phyloP scores from a whole-genome alignment of 345 rosid species.

The Geranium brycei region DNA sequence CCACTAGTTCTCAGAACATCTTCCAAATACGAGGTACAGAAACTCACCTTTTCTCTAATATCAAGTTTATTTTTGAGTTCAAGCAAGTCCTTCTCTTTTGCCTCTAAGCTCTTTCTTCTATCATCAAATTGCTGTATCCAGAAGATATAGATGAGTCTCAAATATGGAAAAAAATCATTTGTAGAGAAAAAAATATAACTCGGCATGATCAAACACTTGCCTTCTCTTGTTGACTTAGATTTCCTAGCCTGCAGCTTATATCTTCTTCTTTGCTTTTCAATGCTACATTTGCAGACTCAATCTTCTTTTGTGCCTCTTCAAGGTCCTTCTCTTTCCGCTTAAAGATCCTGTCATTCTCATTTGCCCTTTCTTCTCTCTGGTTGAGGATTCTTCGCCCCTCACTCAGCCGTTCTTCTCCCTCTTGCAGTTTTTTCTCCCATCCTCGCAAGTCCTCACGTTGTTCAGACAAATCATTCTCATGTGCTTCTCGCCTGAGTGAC shows the following conservation, averaged over 20 bases:
- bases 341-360: conserved; percentile 50
- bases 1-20: neutral
- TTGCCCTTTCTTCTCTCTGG: conserved; percentile 90
- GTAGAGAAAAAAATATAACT: neutral
- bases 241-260: conserved; percentile 43
- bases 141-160: conserved; percentile 10
- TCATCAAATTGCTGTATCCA: conserved; percentile 48
- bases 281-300: conserved; percentile 44
- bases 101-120: conserved; percentile 43
- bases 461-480: conserved; percentile 49
- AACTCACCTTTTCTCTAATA: conserved; percentile 67
- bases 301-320: conserved; percentile 63
- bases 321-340: conserved; percentile 71
- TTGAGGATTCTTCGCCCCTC: conserved; percentile 48
- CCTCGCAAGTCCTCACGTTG: conserved; percentile 91
- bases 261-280: conserved; percentile 65
- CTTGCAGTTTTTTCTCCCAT: conserved; percentile 82
- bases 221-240: conserved; percentile 49
- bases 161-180: conserved; percentile 4
- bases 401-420: conserved; percentile 76
- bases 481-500: conserved; percentile 56
- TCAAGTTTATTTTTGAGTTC: conserved; percentile 59
- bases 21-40: neutral
- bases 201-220: conserved; percentile 23
- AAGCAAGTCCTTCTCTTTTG: conserved; percentile 49